These are phyloP conservation scores for Chlorella sp. DNA, from an alignment of 139 green algal species.

Conservation along the genomic window DNA sequence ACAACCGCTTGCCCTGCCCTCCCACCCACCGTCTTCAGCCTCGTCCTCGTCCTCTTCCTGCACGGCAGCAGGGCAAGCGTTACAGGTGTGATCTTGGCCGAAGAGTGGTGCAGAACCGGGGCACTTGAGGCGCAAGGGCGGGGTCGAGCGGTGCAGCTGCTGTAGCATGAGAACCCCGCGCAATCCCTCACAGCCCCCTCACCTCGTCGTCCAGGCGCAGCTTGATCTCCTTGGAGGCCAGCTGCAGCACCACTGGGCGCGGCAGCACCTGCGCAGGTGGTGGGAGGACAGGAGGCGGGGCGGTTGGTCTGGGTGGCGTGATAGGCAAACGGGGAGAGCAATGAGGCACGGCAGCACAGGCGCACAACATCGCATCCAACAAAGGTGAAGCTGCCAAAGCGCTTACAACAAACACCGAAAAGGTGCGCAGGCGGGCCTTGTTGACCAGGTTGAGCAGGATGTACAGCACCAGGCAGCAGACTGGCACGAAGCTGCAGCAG, in stretches of 20 bases:
- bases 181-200: neutral
- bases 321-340: neutral
- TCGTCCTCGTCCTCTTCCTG: neutral
- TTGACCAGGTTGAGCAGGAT: constrained; percentile 13
- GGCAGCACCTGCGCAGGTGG: constrained; percentile 2
- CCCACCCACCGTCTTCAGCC: no score
- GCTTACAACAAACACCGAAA: constrained; percentile 1
- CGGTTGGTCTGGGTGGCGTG: neutral
- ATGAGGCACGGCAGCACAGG: neutral
- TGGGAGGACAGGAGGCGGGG: neutral
- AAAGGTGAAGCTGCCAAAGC: no score
- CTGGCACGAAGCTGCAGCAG: neutral
- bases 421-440: neutral
- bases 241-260: constrained; percentile 29
- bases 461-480: constrained; percentile 1
- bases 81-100: no score
- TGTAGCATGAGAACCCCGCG: neutral
- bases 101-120: no score
- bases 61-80: no score
- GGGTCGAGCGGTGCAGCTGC: no score
- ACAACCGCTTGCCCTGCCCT: no score
- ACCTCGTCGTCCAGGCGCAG: neutral
- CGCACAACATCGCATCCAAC: no score
- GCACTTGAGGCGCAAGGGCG: no score
- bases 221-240: constrained; percentile 17